Evolutionary conservation across 129 eudicot genomes (phyloP).

Genomic region (carrot (Daucus carota)): DH1_v3.0 NC_030387.2:36673501-36674000

Average conservation of each 20-base stretch:
- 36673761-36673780: slow-evolving; percentile 1
- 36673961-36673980: slow-evolving; percentile 14
- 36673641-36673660: not conserved
- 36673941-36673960: slow-evolving; percentile 49
- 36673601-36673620: not conserved
- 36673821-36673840: slow-evolving; percentile 48
- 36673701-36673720: not conserved
- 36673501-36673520: not conserved
- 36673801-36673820: slow-evolving; percentile 7
- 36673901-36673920: not conserved
- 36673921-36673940: slow-evolving; percentile 18
- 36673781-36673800: slow-evolving; percentile 5
- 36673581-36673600: not conserved
- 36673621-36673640: not conserved
- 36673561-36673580: not conserved
- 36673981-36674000: slow-evolving; percentile 27
- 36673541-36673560: not conserved
- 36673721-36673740: no score
- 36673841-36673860: not conserved
- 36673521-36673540: not conserved
- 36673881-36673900: slow-evolving; percentile 16
- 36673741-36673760: no score
- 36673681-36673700: not conserved
- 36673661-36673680: not conserved
- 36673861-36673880: slow-evolving; percentile 39